Conservation (phyloP, 2,329 filamentous ascomycete species). For the Aciculosporium take region DNA sequence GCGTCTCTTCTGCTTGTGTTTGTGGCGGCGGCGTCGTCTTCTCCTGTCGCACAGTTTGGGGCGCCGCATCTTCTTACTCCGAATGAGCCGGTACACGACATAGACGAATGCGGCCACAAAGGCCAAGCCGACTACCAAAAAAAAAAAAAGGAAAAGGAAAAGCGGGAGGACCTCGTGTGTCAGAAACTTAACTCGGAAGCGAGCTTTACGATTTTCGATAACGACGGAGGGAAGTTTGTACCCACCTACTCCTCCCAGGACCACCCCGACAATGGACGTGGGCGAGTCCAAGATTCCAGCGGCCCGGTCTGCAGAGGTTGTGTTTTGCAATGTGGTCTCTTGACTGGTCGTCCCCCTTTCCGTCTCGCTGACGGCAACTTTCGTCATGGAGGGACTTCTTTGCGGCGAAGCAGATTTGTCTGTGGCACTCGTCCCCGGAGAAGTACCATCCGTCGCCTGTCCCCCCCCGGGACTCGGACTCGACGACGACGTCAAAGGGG, state of each 20-base stretch:
- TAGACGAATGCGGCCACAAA: slow-evolving; percentile 1
- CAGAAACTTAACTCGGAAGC: neutral
- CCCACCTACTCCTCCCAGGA: slow-evolving; percentile 9
- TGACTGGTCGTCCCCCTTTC: neutral
- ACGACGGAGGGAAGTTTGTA: neutral
- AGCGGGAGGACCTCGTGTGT: neutral
- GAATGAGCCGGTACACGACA: neutral
- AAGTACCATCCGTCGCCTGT: neutral
- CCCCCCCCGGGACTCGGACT: neutral
- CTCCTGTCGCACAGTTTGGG: neutral
- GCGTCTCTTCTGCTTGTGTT: neutral
- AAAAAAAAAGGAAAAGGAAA: neutral
- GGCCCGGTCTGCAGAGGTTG: neutral
- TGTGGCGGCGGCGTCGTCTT: neutral
- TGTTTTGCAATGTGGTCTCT: neutral
- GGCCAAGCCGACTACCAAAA: neutral
- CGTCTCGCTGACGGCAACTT: neutral
- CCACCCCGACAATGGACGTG: slow-evolving; percentile 4
- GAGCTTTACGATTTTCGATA: neutral
- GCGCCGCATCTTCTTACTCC: neutral
- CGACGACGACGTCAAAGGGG: neutral
- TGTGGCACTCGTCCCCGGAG: neutral
- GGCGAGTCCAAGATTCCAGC: neutral
- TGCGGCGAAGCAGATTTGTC: neutral
- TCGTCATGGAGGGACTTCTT: neutral